phyloP scores from a whole-genome alignment of 1,284 basidiomycete species.

The Xerocomus nothofagi region DNA sequence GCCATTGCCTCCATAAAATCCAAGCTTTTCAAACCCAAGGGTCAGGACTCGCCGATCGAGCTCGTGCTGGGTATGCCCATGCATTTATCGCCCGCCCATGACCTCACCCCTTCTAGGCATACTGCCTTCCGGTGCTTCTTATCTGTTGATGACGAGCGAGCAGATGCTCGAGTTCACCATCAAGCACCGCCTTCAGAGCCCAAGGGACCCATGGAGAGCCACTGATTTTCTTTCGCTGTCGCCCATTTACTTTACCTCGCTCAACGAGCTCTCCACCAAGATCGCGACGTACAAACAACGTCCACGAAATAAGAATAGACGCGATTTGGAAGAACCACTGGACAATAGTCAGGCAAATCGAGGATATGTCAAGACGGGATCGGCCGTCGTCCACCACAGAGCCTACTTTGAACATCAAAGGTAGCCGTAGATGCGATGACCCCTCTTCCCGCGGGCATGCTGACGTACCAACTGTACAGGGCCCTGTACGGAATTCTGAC shows the following conservation, averaged over 20 bases:
- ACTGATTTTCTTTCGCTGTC: slow-evolving; percentile 27
- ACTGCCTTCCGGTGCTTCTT: slow-evolving; percentile 34
- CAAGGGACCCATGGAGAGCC: slow-evolving; percentile 21
- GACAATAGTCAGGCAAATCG: slow-evolving; percentile 36
- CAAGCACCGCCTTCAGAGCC: slow-evolving; percentile 15
- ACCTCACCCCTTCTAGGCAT: slow-evolving; percentile 22
- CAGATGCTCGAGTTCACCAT: slow-evolving; percentile 29
- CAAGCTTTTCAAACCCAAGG: slow-evolving; percentile 24
- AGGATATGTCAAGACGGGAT: slow-evolving; percentile 25
- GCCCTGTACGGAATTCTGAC: slow-evolving; percentile 27
- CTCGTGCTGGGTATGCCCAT: slow-evolving; percentile 28
- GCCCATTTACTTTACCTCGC: slow-evolving; percentile 29
- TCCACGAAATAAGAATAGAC: slow-evolving; percentile 30
- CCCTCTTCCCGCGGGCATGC: not conserved
- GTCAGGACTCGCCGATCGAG: slow-evolving; percentile 27
- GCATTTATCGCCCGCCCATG: no score
- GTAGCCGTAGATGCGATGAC: slow-evolving; percentile 4
- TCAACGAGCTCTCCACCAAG: slow-evolving; percentile 22
- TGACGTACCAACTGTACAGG: slow-evolving; percentile 15
- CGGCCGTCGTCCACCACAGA: slow-evolving; percentile 18
- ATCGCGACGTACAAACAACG: slow-evolving; percentile 31
- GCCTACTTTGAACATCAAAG: slow-evolving; percentile 34
- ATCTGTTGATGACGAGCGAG: slow-evolving; percentile 28
- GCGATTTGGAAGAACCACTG: slow-evolving; percentile 9
- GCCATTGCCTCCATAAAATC: slow-evolving; percentile 11